These are phyloP conservation scores for Phytophthora sp. DNA, from an alignment of 352 stramenopile genomes.

Conservation along the genomic window DNA sequence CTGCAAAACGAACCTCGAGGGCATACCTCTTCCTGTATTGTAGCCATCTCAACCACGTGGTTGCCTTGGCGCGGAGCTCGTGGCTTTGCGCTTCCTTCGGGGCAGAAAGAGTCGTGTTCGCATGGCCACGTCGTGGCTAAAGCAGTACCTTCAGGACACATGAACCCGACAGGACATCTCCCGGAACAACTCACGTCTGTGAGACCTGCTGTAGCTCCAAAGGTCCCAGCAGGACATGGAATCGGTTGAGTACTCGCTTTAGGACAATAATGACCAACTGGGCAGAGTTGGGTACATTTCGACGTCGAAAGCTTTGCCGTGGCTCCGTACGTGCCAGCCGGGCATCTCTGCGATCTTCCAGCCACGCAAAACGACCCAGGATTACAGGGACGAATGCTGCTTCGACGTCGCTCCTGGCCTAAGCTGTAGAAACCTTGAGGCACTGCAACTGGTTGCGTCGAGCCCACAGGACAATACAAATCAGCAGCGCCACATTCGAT, in stretches of 20 bases:
- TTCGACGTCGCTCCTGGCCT: constrained; percentile 30
- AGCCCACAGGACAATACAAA: constrained; percentile 70
- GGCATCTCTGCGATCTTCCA: constrained; percentile 52
- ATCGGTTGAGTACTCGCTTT: constrained; percentile 30
- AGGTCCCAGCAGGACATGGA: constrained; percentile 60
- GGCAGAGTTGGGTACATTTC: constrained; percentile 55
- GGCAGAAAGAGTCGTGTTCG: constrained; percentile 32
- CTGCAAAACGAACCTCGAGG: constrained; percentile 58
- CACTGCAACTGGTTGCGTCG: constrained; percentile 33
- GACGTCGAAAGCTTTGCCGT: constrained; percentile 27
- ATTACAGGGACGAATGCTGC: constrained; percentile 46
- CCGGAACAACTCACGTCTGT: constrained; percentile 58
- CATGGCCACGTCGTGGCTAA: constrained; percentile 49
- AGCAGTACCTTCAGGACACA: constrained; percentile 59
- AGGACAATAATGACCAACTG: constrained; percentile 69
- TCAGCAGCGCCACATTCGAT: constrained; percentile 50
- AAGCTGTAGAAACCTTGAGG: constrained; percentile 55
- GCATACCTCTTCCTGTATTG: constrained; percentile 34
- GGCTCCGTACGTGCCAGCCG: constrained; percentile 56
- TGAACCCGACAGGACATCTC: constrained; percentile 64
- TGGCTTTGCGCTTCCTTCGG: constrained; percentile 30
- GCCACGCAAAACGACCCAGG: constrained; percentile 63
- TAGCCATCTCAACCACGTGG: constrained; percentile 37
- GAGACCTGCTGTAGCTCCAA: constrained; percentile 51
- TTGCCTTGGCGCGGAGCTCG: constrained; percentile 21